Conservation (phyloP, 1,139 yeast species). For the Arxiozyma slooffiae region DNA sequence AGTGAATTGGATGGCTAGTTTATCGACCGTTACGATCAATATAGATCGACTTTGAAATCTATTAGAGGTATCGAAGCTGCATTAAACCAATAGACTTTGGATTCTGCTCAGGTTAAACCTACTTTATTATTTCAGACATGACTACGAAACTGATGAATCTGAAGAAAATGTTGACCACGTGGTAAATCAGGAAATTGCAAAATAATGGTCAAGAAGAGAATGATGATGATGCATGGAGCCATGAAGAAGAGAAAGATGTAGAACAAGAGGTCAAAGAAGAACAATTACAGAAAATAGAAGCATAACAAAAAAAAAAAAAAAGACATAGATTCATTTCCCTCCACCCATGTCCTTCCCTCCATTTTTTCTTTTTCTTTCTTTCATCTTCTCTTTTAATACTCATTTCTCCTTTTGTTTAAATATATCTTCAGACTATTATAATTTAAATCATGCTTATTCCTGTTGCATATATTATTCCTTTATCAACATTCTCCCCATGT, state of each 20-base stretch:
- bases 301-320: not conserved
- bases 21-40: constrained; percentile 95
- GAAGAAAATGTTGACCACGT: constrained; percentile 4
- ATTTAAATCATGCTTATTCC: no score
- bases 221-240: constrained; percentile 22
- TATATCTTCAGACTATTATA: no score
- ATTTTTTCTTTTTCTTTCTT: no score
- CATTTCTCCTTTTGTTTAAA: no score
- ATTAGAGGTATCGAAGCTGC: constrained; percentile 95
- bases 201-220: not conserved
- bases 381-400: no score
- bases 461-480: no score
- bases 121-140: constrained; percentile 78
- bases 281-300: not conserved
- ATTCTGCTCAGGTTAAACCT: constrained; percentile 91
- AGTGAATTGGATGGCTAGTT: constrained; percentile 97
- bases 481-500: no score
- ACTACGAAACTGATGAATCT: constrained; percentile 50
- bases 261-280: not conserved
- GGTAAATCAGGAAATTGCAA: not conserved
- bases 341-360: no score
- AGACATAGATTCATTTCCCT: no score
- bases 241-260: not conserved
- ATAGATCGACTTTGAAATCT: constrained; percentile 89
- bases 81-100: constrained; percentile 92